These are phyloP conservation scores for Syncephalastrum contaminatum DNA, from an alignment of 371 early-diverging fungal species.

Conservation along the genomic window DNA sequence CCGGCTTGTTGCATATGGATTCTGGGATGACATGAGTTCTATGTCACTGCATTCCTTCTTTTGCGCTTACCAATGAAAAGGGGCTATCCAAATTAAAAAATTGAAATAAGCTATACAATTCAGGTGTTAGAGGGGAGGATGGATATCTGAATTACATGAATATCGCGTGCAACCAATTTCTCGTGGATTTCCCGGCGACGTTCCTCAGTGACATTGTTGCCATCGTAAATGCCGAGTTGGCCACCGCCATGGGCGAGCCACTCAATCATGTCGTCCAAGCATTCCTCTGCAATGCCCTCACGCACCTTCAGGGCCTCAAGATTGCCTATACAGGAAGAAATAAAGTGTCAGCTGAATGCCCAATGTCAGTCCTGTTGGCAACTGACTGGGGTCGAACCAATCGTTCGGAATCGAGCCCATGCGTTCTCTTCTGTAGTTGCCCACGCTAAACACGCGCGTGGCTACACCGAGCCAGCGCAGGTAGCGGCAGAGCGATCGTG, in stretches of 20 bases:
- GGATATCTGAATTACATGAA: slow-evolving; percentile 55
- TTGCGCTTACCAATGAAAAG: slow-evolving; percentile 51
- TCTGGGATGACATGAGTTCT: slow-evolving; percentile 51
- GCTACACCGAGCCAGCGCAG: slow-evolving; percentile 93
- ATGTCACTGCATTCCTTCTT: slow-evolving; percentile 1
- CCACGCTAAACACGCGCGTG: slow-evolving; percentile 95
- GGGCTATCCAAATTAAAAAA: slow-evolving; percentile 20
- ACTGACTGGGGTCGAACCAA: slow-evolving; percentile 85
- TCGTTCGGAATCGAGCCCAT: slow-evolving; percentile 73
- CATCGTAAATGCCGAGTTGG: slow-evolving; percentile 92
- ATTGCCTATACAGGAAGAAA: slow-evolving; percentile 48
- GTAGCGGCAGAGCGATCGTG: slow-evolving; percentile 89
- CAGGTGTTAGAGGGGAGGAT: no score
- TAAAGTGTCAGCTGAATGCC: no score
- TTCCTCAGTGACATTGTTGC: slow-evolving; percentile 85
- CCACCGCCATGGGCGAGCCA: slow-evolving; percentile 79
- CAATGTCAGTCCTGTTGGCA: not conserved
- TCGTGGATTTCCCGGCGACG: slow-evolving; percentile 72
- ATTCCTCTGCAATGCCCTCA: slow-evolving; percentile 65
- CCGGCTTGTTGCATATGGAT: slow-evolving; percentile 82
- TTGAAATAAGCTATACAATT: not conserved
- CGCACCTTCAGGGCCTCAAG: slow-evolving; percentile 54
- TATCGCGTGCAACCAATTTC: slow-evolving; percentile 56
- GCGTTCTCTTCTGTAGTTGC: slow-evolving; percentile 89
- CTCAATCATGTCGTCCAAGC: slow-evolving; percentile 80